Evolutionary conservation across 2,329 filamentous ascomycete species (phyloP).

Genomic region (Lasiodiplodia sp.): DNA sequence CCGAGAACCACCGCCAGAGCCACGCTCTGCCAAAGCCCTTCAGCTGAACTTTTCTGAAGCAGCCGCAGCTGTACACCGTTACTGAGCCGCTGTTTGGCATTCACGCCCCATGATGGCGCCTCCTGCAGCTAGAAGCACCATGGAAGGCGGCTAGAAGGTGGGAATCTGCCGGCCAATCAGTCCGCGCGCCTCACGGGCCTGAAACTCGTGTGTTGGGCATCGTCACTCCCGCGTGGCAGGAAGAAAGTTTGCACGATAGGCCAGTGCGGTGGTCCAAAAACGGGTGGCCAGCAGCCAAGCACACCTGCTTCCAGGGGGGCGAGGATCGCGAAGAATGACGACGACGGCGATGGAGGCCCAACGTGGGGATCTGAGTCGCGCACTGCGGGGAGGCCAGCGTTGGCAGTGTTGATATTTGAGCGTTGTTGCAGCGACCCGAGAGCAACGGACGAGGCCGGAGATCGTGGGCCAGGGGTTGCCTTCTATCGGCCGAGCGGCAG

Average conservation of each 20-base stretch:
- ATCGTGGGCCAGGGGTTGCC: background rate
- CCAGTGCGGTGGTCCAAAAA: background rate
- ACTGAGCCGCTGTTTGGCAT: background rate
- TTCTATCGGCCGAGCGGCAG: background rate
- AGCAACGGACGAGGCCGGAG: background rate
- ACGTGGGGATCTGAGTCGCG: slow-evolving; percentile 12
- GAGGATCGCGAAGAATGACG: background rate
- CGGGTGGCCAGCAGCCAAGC: background rate
- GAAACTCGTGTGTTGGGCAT: slow-evolving; percentile 21
- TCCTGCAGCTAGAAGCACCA: slow-evolving; percentile 2
- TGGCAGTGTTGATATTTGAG: slow-evolving; percentile 12
- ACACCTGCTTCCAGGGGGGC: background rate
- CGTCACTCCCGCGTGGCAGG: slow-evolving; percentile 7
- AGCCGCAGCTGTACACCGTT: background rate
- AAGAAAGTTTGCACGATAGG: background rate
- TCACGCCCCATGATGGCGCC: background rate
- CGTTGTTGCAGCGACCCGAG: slow-evolving; percentile 13
- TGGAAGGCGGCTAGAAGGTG: background rate
- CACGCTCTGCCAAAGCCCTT: background rate
- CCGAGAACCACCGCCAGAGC: background rate
- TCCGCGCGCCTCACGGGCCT: slow-evolving; percentile 9
- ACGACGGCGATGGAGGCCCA: background rate
- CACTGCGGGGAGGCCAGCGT: slow-evolving; percentile 4
- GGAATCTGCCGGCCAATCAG: background rate
- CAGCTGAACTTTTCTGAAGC: background rate